phyloP scores from a whole-genome alignment of 2,329 filamentous ascomycete species.

The Epichloe scottii region DNA sequence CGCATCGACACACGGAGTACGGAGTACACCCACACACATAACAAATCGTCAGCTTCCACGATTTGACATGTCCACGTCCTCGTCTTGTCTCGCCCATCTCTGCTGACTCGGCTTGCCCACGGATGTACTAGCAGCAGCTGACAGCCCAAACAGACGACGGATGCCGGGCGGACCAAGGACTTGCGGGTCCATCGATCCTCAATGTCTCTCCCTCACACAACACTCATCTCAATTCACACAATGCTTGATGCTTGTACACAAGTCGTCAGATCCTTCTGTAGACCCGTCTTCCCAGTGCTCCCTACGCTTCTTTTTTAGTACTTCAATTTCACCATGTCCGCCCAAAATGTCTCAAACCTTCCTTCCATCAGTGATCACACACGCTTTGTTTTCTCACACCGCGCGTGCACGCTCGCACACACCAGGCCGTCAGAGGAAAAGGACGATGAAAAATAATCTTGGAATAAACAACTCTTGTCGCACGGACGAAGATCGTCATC shows the following conservation, averaged over 20 bases:
- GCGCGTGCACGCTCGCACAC: neutral
- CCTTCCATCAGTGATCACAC: neutral
- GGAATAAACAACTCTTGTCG: neutral
- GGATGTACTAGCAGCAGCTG: too few relatives aligned
- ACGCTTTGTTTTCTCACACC: neutral
- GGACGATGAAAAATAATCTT: neutral
- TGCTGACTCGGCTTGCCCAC: constrained; percentile 3
- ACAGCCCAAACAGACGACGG: neutral
- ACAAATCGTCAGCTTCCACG: neutral
- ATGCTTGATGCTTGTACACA: neutral
- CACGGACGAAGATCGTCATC: neutral
- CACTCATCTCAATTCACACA: constrained; percentile 2
- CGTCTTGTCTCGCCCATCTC: neutral
- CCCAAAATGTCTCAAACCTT: constrained; percentile 2
- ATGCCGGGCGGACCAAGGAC: neutral
- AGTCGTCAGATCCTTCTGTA: neutral
- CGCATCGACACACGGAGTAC: neutral
- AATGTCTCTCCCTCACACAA: constrained; percentile 7
- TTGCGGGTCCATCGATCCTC: constrained; percentile 2
- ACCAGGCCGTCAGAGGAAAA: neutral
- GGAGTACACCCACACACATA: too few relatives aligned
- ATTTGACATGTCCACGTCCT: neutral
- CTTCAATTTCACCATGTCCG: constrained; percentile 3
- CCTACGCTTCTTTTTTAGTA: constrained; percentile 5
- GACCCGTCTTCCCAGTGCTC: neutral